phyloP scores from a whole-genome alignment of 2,329 filamentous ascomycete genomes.

The Simplicillium sp. region DNA sequence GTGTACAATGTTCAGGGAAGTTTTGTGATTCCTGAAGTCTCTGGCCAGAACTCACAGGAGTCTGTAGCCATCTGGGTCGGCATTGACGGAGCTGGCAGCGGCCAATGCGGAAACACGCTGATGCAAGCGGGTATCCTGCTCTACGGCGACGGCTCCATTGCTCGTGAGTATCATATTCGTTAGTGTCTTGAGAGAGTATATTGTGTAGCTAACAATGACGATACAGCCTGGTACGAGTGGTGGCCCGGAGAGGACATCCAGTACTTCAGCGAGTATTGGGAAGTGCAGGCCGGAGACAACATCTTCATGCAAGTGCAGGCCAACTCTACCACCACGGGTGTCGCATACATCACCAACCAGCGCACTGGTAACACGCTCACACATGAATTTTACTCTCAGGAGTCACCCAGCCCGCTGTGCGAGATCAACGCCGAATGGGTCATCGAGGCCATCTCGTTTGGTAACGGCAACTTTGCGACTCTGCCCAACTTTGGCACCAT shows the following conservation, averaged over 20 bases:
- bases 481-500: slow-evolving; percentile 1
- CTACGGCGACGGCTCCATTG: neutral
- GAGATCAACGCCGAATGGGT: slow-evolving; percentile 1
- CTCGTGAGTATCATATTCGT: neutral
- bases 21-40: slow-evolving; percentile 1
- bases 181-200: neutral
- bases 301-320: slow-evolving; percentile 1
- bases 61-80: slow-evolving; percentile 1
- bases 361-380: neutral
- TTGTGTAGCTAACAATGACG: neutral
- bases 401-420: neutral
- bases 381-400: neutral
- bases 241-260: slow-evolving; percentile 1
- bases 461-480: slow-evolving; percentile 2
- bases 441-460: slow-evolving; percentile 3
- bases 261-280: neutral
- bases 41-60: neutral
- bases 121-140: slow-evolving; percentile 1
- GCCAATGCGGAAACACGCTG: neutral
- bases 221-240: slow-evolving; percentile 1
- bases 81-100: neutral
- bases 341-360: neutral
- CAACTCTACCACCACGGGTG: neutral
- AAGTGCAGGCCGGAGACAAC: neutral
- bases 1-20: neutral